phyloP scores from a whole-genome alignment of 140 eudicot genomes.

The Bidens hawaiensis region DNA sequence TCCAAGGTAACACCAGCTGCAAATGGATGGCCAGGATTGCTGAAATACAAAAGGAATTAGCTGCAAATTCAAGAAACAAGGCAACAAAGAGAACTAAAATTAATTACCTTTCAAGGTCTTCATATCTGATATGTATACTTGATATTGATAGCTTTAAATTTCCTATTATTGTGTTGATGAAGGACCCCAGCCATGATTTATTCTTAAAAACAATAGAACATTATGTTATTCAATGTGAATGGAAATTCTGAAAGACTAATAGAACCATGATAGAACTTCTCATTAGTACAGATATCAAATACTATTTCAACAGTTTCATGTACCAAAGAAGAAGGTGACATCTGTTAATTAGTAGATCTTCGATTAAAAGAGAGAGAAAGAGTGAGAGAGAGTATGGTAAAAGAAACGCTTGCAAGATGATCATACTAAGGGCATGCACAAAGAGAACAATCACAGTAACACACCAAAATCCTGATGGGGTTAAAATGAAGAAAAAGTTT shows the following conservation, averaged over 20 bases:
- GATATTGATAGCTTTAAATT: slow-evolving; percentile 93
- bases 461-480: not conserved
- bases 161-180: slow-evolving; percentile 90
- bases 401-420: slow-evolving; percentile 5
- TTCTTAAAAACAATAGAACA: slow-evolving; percentile 49
- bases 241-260: slow-evolving; percentile 8
- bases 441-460: slow-evolving; percentile 2
- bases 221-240: slow-evolving; percentile 15
- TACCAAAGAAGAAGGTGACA: slow-evolving; percentile 12
- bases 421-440: not conserved
- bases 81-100: slow-evolving; percentile 10
- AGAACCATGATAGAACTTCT: not conserved
- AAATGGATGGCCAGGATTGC: slow-evolving; percentile 95
- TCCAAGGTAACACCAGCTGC: slow-evolving; percentile 93
- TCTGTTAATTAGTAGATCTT: not conserved
- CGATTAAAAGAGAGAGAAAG: too few species aligned
- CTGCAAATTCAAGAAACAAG: slow-evolving; percentile 17
- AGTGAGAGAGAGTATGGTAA: not conserved
- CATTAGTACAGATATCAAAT: not conserved
- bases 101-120: slow-evolving; percentile 82
- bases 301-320: slow-evolving; percentile 2
- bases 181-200: slow-evolving; percentile 96
- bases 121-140: slow-evolving; percentile 95
- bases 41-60: slow-evolving; percentile 37
- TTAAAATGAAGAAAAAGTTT: not conserved